Base-by-base conservation (phyloP, 371 early-diverging fungal species). In the Haplosporangium sp. region DNA sequence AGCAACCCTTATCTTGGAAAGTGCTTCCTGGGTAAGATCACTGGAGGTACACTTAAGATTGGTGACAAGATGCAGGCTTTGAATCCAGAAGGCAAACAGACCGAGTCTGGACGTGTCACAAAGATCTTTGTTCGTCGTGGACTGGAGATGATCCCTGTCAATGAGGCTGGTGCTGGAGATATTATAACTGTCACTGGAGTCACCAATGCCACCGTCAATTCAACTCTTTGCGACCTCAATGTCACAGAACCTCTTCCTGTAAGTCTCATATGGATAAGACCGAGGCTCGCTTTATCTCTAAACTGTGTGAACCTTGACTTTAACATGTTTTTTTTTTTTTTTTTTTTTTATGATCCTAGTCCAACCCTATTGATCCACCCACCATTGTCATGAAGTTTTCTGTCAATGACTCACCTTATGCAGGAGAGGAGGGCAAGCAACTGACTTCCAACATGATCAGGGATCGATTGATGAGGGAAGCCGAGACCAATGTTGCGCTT, bases 391-490 rank as follows among this genome's bases (percentile, higher is more conserved):
- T 94, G 90, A 84, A 85, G 47, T 93, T 94, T 68, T 85, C 86
- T 40, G 93, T 93, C 56, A 94, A 94, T 72, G 92, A 91, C 77
- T 93, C 93, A 43, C 94, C 94, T 5, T 86, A 93, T 57, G 92
- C 86, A 5, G 93, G 93, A 41, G 85, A 88, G 47, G 93, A 94
- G 66, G 94, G 93, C 64, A 86, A 87, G 56, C 81, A 81, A 59
- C 82, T 93, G 55, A 93, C 93, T 0, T 92, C 92, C 6, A 87
- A 87, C 69, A 87, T 93, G 82, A 89, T 94, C 63, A 85, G 90
- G 23, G 91, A 92, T 47, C 86, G 94, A 6, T 77, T 94, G 48
- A 73, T 87, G 62, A 87, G 85, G 64, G 94, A 94, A 73, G 86
- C 89, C 9, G 93, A 93, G 79, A 91, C 90, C 56, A 94, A 94